Evolutionary conservation across 2,329 filamentous ascomycete species (phyloP).

Genomic region (Monosporascus sp.): DNA sequence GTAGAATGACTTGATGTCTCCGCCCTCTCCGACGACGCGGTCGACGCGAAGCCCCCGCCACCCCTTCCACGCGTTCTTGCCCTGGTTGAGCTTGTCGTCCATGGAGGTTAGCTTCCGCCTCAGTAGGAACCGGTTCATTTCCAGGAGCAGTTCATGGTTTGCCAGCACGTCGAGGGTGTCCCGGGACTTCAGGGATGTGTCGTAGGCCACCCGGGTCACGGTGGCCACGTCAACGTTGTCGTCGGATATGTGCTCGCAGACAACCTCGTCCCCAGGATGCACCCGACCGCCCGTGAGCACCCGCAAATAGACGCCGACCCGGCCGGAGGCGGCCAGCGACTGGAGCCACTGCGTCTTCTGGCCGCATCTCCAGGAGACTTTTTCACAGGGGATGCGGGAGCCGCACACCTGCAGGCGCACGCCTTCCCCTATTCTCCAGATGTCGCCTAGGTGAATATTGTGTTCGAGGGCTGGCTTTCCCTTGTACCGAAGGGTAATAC

Average conservation of each 20-base stretch:
- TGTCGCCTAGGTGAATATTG: slow-evolving; percentile 16
- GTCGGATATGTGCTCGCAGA: slow-evolving; percentile 8
- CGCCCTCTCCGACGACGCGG: slow-evolving; percentile 12
- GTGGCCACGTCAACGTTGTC: slow-evolving; percentile 13
- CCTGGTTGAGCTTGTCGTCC: slow-evolving; percentile 10
- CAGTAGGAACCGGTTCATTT: slow-evolving; percentile 15
- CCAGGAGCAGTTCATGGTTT: slow-evolving; percentile 15
- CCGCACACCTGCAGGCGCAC: slow-evolving; percentile 17
- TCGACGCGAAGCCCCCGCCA: slow-evolving; percentile 14
- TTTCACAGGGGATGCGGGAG: slow-evolving; percentile 16
- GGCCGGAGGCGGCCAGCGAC: slow-evolving; percentile 13
- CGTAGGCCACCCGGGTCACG: slow-evolving; percentile 12
- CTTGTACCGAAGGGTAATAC: slow-evolving; percentile 12
- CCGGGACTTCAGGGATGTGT: slow-evolving; percentile 17
- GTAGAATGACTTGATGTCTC: slow-evolving; percentile 18
- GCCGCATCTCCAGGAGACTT: slow-evolving; percentile 18
- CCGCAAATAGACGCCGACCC: slow-evolving; percentile 15
- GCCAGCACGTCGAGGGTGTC: slow-evolving; percentile 17
- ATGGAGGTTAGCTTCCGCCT: slow-evolving; percentile 6
- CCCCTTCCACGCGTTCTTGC: slow-evolving; percentile 16
- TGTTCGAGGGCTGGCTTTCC: slow-evolving; percentile 10
- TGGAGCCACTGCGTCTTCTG: slow-evolving; percentile 18
- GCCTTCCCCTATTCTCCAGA: slow-evolving; percentile 15
- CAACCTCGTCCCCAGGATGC: slow-evolving; percentile 13
- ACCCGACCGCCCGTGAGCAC: slow-evolving; percentile 15